A percentile compares a stretch with the other conserved stretches of the same genome.
These are phyloP conservation scores for Phaeolepiota aurea DNA, from an alignment of 768 basidiomycete species.

Conservation along the genomic window DNA sequence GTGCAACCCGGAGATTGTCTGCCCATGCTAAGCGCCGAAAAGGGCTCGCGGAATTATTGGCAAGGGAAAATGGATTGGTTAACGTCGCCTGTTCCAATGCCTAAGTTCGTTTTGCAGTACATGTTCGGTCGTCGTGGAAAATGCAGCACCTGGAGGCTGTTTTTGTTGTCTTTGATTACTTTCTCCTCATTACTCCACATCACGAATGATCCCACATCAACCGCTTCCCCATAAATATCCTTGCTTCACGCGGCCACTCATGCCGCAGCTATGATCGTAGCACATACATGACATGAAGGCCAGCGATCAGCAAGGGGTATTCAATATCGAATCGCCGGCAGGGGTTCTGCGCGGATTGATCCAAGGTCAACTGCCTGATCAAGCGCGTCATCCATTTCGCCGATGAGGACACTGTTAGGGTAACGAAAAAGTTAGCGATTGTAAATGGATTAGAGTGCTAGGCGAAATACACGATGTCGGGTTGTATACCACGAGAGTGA, in stretches of 20 bases:
- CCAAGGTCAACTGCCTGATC: slow-evolving; percentile 71
- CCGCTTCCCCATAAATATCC: no score
- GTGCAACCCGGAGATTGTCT: no score
- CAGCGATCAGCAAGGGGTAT: slow-evolving; percentile 1
- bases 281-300: background rate
- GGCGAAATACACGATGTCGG: slow-evolving; percentile 6
- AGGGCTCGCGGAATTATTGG: no score
- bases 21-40: no score
- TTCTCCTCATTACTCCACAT: background rate
- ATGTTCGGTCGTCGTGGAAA: background rate
- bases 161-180: background rate
- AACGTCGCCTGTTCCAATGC: no score
- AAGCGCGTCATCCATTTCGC: slow-evolving; percentile 77
- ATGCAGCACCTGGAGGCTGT: background rate
- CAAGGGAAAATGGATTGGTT: no score
- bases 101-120: no score
- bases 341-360: slow-evolving; percentile 80
- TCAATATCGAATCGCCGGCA: slow-evolving; percentile 75
- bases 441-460: background rate
- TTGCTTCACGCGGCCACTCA: no score
- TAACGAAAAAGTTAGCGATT: slow-evolving; percentile 6
- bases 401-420: slow-evolving; percentile 66
- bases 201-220: no score
- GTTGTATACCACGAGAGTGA: no score
- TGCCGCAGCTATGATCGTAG: background rate